Evolutionary conservation across 2,329 filamentous ascomycete genomes (phyloP).

Genomic region (Ceratocystis albifundus): DNA sequence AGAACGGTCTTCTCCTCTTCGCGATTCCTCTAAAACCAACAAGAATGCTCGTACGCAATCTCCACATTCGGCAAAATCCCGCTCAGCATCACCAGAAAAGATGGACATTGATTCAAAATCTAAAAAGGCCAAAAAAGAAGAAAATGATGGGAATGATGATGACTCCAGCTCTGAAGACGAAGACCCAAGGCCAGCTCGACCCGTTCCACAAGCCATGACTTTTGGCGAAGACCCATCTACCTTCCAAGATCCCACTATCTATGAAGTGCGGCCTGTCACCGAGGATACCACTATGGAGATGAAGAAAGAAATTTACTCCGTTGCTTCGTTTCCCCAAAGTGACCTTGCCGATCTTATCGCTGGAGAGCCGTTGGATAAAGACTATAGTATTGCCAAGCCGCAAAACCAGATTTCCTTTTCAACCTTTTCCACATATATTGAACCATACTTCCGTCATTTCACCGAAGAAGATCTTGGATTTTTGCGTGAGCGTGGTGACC

Average conservation of each 20-base stretch:
- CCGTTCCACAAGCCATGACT: slow-evolving; percentile 67
- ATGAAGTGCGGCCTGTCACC: slow-evolving; percentile 78
- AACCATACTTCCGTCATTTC: slow-evolving; percentile 80
- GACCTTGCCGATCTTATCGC: slow-evolving; percentile 78
- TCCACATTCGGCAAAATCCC: slow-evolving; percentile 46
- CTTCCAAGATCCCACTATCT: slow-evolving; percentile 85
- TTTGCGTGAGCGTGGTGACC: slow-evolving; percentile 77
- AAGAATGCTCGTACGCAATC: slow-evolving; percentile 47
- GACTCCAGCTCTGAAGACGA: slow-evolving; percentile 47
- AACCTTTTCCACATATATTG: slow-evolving; percentile 85
- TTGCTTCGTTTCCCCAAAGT: slow-evolving; percentile 67
- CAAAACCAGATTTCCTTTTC: slow-evolving; percentile 87
- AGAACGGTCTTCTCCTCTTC: slow-evolving; percentile 45
- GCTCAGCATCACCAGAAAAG: slow-evolving; percentile 37
- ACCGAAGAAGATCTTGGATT: slow-evolving; percentile 92
- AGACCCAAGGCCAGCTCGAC: slow-evolving; percentile 48
- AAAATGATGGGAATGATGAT: slow-evolving; percentile 34
- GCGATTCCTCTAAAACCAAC: slow-evolving; percentile 40
- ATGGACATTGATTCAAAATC: slow-evolving; percentile 50
- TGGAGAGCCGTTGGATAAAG: slow-evolving; percentile 80
- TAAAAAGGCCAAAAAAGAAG: slow-evolving; percentile 30
- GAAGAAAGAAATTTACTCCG: slow-evolving; percentile 76
- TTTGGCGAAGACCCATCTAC: slow-evolving; percentile 87
- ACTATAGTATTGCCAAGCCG: slow-evolving; percentile 90
- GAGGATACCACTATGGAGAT: slow-evolving; percentile 33